Conservation (phyloP, 768 basidiomycete genomes). For the Scleroderma citrinum region DNA sequence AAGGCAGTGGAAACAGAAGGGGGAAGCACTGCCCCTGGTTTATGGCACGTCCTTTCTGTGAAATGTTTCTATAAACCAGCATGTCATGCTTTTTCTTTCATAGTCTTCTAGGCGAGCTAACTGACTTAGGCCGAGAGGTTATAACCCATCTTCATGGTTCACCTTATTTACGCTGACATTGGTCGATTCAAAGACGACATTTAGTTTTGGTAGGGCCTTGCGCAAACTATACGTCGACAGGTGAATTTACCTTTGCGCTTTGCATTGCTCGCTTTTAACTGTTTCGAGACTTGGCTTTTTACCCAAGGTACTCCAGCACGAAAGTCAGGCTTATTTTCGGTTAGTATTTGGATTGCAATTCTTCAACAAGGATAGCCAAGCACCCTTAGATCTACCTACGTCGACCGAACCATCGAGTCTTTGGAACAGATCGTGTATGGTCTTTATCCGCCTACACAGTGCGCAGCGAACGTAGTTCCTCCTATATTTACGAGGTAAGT, state of each 20-base stretch:
- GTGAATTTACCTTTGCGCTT: constrained; percentile 29
- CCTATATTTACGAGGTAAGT: constrained; percentile 51
- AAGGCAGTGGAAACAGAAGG: constrained; percentile 52
- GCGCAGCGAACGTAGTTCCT: constrained; percentile 39
- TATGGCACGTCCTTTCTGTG: constrained; percentile 47
- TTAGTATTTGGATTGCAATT: constrained; percentile 14
- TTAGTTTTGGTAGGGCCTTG: constrained; percentile 52
- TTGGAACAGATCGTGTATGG: constrained; percentile 71
- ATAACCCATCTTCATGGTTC: constrained; percentile 1
- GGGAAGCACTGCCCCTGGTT: constrained; percentile 47
- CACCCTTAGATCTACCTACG: constrained; percentile 56
- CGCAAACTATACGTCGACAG: constrained; percentile 62
- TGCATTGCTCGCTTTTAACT: not conserved
- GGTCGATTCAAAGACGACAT: constrained; percentile 48
- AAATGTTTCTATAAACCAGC: not conserved
- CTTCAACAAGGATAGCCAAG: not conserved
- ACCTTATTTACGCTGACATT: not conserved
- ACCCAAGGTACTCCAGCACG: constrained; percentile 42
- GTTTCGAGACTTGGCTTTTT: constrained; percentile 55
- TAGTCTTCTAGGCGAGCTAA: constrained; percentile 53
- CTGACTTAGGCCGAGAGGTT: constrained; percentile 59
- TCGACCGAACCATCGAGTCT: constrained; percentile 72
- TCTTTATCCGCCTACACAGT: constrained; percentile 55
- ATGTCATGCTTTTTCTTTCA: not conserved
- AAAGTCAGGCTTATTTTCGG: constrained; percentile 55